Conservation (phyloP, 345 rosid species). For the Luvunga scandens region DNA sequence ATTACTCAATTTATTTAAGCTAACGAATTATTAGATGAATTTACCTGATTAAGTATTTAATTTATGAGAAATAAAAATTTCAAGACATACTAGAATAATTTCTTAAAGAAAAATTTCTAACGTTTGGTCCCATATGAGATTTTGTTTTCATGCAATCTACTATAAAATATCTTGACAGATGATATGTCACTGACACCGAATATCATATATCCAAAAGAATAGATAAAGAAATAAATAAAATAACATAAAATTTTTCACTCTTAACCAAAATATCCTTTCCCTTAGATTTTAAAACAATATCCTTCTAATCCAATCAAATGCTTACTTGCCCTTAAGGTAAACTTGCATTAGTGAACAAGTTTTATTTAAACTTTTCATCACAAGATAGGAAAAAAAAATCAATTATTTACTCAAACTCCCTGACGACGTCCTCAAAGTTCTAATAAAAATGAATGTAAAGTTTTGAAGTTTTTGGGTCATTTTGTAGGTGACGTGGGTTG, state of each 20-base stretch:
- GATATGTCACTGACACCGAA: background rate
- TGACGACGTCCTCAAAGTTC: background rate
- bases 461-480: background rate
- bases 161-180: background rate
- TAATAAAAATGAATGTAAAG: too few species aligned
- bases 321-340: background rate
- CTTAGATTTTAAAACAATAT: background rate
- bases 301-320: background rate
- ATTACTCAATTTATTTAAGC: background rate
- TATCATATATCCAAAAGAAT: background rate
- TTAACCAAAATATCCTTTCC: background rate
- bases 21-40: background rate
- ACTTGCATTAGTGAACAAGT: background rate
- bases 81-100: background rate
- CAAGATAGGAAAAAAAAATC: background rate
- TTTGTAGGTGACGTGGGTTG: background rate
- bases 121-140: background rate
- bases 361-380: background rate
- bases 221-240: background rate
- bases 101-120: background rate
- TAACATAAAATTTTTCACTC: background rate
- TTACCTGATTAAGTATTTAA: background rate
- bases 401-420: background rate
- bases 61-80: too few species aligned
- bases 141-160: background rate